Evolutionary conservation across 2,329 filamentous ascomycete species (phyloP).

Genomic region (Aquanectria penicillioides): DNA sequence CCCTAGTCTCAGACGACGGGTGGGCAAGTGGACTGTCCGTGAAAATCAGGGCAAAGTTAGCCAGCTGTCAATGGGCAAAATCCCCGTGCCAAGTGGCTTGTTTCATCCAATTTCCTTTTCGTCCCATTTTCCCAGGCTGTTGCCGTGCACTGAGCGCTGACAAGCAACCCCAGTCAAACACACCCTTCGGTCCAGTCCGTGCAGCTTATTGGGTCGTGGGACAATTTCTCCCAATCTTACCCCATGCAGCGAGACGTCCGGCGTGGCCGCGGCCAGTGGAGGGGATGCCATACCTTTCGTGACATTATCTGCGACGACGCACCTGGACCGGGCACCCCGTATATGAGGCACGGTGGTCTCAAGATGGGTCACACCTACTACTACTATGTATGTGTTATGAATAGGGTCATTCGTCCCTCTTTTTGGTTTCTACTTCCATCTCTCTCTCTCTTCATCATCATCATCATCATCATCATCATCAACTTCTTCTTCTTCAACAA

Average conservation of each 20-base stretch:
- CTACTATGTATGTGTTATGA: conserved; percentile 79
- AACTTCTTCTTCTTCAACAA: conserved; percentile 4
- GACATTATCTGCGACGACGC: conserved; percentile 86
- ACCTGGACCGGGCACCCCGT: conserved; percentile 35
- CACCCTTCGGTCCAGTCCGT: conserved; percentile 73
- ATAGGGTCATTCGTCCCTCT: conserved; percentile 21
- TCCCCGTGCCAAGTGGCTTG: conserved; percentile 31
- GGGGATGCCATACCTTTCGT: conserved; percentile 86
- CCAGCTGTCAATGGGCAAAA: conserved; percentile 25
- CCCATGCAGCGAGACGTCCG: conserved; percentile 82
- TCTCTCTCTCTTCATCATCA: not conserved
- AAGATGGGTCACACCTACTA: conserved; percentile 96
- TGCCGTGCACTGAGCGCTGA: conserved; percentile 36
- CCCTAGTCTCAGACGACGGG: not conserved
- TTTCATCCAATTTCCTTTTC: conserved; percentile 41
- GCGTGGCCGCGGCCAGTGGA: conserved; percentile 81
- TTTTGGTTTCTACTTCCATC: conserved; percentile 11
- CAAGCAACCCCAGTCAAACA: conserved; percentile 62
- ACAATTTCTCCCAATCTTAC: conserved; percentile 86
- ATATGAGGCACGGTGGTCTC: conserved; percentile 76
- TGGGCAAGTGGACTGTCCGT: conserved; percentile 12
- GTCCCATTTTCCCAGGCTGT: conserved; percentile 36
- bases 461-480: not conserved
- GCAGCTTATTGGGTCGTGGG: conserved; percentile 90
- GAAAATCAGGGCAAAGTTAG: conserved; percentile 17